These are phyloP conservation scores for Ceratocystis huliohia DNA, from an alignment of 2,329 filamentous ascomycete genomes.

Conservation along the genomic window DNA sequence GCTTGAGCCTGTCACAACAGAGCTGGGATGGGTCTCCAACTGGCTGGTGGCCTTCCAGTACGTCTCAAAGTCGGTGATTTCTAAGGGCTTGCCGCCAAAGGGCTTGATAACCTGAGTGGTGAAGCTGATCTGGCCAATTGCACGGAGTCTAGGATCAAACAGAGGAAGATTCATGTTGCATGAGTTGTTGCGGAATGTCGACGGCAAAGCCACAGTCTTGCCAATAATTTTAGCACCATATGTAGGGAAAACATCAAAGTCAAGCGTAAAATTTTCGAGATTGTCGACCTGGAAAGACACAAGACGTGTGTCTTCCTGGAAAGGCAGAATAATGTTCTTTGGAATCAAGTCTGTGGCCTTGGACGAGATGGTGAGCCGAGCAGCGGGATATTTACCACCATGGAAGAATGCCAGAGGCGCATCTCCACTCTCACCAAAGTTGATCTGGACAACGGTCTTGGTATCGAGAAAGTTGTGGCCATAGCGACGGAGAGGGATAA, in stretches of 20 bases:
- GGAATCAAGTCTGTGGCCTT: constrained; percentile 94
- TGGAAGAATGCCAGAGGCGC: constrained; percentile 88
- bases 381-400: constrained; percentile 89
- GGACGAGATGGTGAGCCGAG: constrained; percentile 87
- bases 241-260: constrained; percentile 95
- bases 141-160: constrained; percentile 80
- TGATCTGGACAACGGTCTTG: constrained; percentile 89
- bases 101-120: constrained; percentile 94
- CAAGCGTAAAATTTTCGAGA: constrained; percentile 80
- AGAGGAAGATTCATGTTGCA: constrained; percentile 75
- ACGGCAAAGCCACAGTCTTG: constrained; percentile 82
- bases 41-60: constrained; percentile 99
- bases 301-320: constrained; percentile 87
- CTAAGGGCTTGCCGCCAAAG: constrained; percentile 79
- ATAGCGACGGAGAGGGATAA: constrained; percentile 86
- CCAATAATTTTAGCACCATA: constrained; percentile 97
- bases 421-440: constrained; percentile 58
- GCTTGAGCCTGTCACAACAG: constrained; percentile 87
- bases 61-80: constrained; percentile 96
- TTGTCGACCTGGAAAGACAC: constrained; percentile 96
- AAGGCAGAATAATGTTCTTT: constrained; percentile 85
- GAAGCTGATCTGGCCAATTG: constrained; percentile 89
- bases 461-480: constrained; percentile 98
- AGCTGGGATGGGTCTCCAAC: constrained; percentile 61
- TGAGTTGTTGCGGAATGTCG: constrained; percentile 56